phyloP scores from a whole-genome alignment of 257 asterid genomes.

The Ligustrum vulgare region DNA sequence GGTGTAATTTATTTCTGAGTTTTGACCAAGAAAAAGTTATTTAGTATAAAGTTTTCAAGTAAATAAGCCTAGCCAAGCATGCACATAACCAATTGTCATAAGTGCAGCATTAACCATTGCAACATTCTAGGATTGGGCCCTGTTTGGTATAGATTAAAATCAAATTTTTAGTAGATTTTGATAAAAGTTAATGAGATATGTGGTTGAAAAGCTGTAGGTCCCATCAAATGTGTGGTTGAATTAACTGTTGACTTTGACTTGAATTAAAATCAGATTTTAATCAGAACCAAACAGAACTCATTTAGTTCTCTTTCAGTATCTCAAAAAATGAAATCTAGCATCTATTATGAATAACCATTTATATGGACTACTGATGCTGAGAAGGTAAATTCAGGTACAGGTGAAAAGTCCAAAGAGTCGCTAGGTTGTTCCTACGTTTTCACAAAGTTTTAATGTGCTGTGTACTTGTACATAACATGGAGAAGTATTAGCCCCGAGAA shows the following conservation, averaged over 20 bases:
- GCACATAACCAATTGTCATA: background rate
- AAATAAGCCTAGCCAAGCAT: background rate
- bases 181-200: too few species aligned
- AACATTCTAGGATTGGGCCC: background rate
- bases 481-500: slow-evolving; percentile 18
- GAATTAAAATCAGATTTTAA: too few species aligned
- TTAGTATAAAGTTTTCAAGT: background rate
- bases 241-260: too few species aligned
- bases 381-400: background rate
- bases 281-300: background rate
- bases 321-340: background rate
- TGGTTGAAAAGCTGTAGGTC: too few species aligned
- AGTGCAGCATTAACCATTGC: background rate
- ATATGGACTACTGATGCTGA: background rate
- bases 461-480: too few species aligned
- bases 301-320: background rate
- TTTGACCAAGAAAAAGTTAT: background rate
- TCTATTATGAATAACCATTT: background rate
- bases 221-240: too few species aligned
- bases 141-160: too few species aligned
- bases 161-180: too few species aligned
- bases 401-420: background rate
- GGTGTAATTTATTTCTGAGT: too few species aligned
- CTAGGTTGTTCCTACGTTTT: background rate
- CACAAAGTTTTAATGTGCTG: background rate